Evolutionary conservation across 139 green algal species (phyloP).

Genomic region (Diplosphaera chodatii): DNA sequence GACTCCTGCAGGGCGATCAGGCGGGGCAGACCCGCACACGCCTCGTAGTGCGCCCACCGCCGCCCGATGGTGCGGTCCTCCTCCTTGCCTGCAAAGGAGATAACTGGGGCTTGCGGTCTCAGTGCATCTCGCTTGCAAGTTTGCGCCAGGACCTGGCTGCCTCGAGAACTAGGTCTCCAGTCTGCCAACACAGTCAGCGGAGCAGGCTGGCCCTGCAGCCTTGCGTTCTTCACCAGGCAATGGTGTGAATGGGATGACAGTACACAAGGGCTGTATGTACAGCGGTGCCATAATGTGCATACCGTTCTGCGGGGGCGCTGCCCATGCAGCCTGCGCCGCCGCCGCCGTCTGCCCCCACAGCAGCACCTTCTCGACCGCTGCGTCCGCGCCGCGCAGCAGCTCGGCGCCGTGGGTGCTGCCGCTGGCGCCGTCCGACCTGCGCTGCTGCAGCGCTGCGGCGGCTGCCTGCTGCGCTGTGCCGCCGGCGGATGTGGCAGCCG

Average conservation of each 20-base stretch:
- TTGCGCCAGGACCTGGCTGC: too few relatives aligned
- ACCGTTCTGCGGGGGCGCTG: not conserved
- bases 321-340: not conserved
- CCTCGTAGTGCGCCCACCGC: not conserved
- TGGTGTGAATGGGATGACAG: too few relatives aligned
- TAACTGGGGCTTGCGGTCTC: too few relatives aligned
- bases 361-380: slow-evolving; percentile 36
- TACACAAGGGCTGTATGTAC: too few relatives aligned
- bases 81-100: too few relatives aligned
- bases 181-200: too few relatives aligned
- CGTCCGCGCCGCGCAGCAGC: slow-evolving; percentile 21
- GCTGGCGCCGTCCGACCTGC: slow-evolving; percentile 15
- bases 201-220: too few relatives aligned
- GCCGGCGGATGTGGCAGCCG: not conserved
- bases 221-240: too few relatives aligned
- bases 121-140: too few relatives aligned
- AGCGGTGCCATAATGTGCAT: not conserved
- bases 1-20: not conserved
- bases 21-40: not conserved
- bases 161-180: too few relatives aligned
- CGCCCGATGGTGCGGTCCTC: not conserved
- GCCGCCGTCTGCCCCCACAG: slow-evolving; percentile 54
- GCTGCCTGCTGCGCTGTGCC: not conserved
- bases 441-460: not conserved
- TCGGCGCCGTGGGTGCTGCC: not conserved